Base-by-base conservation (phyloP, 495 filamentous ascomycete species). In the Sporormia fimetaria region DNA sequence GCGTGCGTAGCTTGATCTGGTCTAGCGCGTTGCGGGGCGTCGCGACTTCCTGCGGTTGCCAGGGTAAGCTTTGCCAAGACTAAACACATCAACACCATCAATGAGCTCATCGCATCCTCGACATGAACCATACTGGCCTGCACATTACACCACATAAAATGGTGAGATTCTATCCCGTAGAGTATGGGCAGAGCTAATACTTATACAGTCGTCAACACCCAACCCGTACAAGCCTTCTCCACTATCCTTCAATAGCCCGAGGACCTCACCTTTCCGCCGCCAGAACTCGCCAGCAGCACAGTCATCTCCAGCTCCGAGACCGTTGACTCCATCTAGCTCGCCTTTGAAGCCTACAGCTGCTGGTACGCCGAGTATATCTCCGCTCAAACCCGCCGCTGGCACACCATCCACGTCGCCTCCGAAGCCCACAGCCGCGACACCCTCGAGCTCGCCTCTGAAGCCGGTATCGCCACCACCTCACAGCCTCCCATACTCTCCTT, bases 361-460 rank as follows among this genome's bases (percentile, higher is more conserved):
- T n/a, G n/a, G n/a, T n/a, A n/a, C n/a, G n/a, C n/a, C n/a, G n/a
- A n/a, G n/a, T n/a, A n/a, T n/a, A n/a, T n/a, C n/a, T n/a, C n/a
- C n/a, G n/a, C n/a, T n/a, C n/a, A n/a, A n/a, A n/a, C 40, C 26
- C n/a, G 14, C 24, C 9, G 32, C n/a, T n/a, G n/a, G n/a, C n/a
- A n/a, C 41, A 29, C 38, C 44, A 22, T 35, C 40, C 28, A 24
- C 14, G 14, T 30, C 27, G 12, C 34, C 36, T 10, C 32, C 37
- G 11, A 22, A 25, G 7, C 36, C 59, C 11, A 37, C 37, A 35
- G 35, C 47, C 66, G 55, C 39, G 70, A 78, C 56, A 64, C 69
- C 9, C 68, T 83, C 37, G 68, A 37, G 49, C 10, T 41, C 41
- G 1, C 32, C 37, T 17, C 53, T 49, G n/a, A n/a, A n/a, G n/a